These are phyloP conservation scores for Coemansia sp. DNA, from an alignment of 192 early-diverging fungal genomes.

Conservation along the genomic window DNA sequence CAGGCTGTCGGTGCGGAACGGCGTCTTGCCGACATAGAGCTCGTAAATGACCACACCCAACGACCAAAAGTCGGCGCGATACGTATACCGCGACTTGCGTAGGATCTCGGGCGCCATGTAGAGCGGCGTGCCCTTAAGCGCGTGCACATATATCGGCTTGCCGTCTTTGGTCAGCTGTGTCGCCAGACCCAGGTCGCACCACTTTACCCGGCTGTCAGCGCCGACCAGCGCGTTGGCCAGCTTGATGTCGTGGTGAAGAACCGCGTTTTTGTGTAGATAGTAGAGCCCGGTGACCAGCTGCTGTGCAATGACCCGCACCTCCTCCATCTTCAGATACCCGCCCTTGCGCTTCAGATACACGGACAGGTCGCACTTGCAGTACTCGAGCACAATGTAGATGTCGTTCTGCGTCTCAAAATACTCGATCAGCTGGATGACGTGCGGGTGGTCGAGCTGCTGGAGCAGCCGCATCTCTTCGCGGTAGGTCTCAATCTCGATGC, in stretches of 20 bases:
- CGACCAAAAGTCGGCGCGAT: conserved; percentile 53
- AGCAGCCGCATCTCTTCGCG: conserved; percentile 51
- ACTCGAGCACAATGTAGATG: conserved; percentile 52
- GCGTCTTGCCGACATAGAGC: conserved; percentile 50
- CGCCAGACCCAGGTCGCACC: conserved; percentile 53
- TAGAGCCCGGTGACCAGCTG: conserved; percentile 60
- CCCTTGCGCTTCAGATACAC: conserved; percentile 34
- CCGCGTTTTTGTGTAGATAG: conserved; percentile 61
- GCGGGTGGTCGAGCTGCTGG: conserved; percentile 44
- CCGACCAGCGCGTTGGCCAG: conserved; percentile 63
- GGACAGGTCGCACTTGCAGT: conserved; percentile 49
- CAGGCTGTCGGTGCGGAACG: conserved; percentile 43
- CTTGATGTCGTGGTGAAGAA: conserved; percentile 74
- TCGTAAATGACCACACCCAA: conserved; percentile 52
- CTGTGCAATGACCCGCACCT: conserved; percentile 36
- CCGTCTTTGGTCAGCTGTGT: conserved; percentile 47
- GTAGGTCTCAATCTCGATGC: conserved; percentile 45
- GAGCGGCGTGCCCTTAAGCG: conserved; percentile 46
- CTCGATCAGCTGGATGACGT: conserved; percentile 51
- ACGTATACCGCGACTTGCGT: conserved; percentile 44
- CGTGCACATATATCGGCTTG: conserved; percentile 33
- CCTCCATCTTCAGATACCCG: conserved; percentile 41
- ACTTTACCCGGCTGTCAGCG: conserved; percentile 53
- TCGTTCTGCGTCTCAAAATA: conserved; percentile 47
- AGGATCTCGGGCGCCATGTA: conserved; percentile 51